Percentiles rank a stretch among this genome's conserved stretches.
Conservation (phyloP, 352 stramenopile species). For the Phytophthora cryptogea region DNA sequence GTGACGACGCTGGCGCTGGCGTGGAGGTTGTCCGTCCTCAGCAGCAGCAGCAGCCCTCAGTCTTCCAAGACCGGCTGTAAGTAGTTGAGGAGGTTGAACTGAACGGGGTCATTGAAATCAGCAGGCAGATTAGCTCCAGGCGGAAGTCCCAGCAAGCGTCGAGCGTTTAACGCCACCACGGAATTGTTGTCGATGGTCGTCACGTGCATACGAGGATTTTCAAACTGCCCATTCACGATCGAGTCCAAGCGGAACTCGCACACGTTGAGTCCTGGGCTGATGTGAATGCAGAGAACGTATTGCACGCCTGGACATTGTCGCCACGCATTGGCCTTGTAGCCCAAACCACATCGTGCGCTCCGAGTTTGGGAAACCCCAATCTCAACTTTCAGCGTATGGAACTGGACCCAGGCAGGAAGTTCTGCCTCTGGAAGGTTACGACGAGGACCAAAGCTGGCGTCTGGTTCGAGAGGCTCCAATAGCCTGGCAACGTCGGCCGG, state of each 20-base stretch:
- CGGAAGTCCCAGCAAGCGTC: slow-evolving; percentile 7
- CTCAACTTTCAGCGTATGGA: slow-evolving; percentile 12
- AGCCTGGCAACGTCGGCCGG: not conserved
- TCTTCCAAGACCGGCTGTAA: too few relatives aligned
- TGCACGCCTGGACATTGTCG: slow-evolving; percentile 1
- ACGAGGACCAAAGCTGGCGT: slow-evolving; percentile 8
- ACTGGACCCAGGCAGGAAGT: not conserved
- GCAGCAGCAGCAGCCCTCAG: not conserved
- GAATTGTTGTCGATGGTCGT: not conserved
- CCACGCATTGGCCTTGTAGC: slow-evolving; percentile 5
- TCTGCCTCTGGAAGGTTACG: not conserved
- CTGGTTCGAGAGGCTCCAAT: not conserved
- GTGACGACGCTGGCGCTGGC: not conserved
- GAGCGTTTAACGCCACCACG: not conserved
- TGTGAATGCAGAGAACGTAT: slow-evolving; percentile 6
- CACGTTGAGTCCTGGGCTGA: not conserved
- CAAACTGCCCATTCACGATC: slow-evolving; percentile 1
- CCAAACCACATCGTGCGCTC: not conserved
- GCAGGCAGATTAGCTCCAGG: not conserved
- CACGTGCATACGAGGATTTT: not conserved
- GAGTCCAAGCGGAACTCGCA: slow-evolving; percentile 7
- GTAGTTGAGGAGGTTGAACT: slow-evolving; percentile 5
- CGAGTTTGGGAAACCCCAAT: slow-evolving; percentile 2
- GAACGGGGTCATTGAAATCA: slow-evolving; percentile 1
- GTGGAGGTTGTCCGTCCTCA: not conserved